phyloP scores from a whole-genome alignment of 2,329 filamentous ascomycete genomes.

The Raffaelea albimanens region DNA sequence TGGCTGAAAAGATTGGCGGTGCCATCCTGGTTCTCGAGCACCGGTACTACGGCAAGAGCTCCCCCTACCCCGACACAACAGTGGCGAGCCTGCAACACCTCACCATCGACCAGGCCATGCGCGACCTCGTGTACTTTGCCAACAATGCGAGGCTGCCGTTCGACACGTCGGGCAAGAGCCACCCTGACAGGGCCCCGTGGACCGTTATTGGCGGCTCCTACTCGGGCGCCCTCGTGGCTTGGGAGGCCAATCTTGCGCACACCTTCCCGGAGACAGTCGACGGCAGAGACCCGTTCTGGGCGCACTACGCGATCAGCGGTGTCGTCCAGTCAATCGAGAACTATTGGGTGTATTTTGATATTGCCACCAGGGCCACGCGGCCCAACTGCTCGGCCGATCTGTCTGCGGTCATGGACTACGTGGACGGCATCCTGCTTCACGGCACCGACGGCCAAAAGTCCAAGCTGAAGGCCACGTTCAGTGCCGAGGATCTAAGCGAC shows the following conservation, averaged over 20 bases:
- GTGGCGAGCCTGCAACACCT: conserved; percentile 27
- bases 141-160: conserved; percentile 39
- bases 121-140: conserved; percentile 32
- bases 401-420: conserved; percentile 34
- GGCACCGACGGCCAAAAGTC: conserved; percentile 27
- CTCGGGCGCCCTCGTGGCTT: conserved; percentile 40
- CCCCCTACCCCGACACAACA: conserved; percentile 25
- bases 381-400: conserved; percentile 46
- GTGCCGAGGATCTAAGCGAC: conserved; percentile 32
- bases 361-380: conserved; percentile 36
- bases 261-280: too few species aligned
- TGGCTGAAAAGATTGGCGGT: conserved; percentile 27
- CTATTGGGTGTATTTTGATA: conserved; percentile 43
- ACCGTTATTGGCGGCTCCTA: conserved; percentile 46
- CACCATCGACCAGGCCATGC: conserved; percentile 30
- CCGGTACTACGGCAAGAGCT: conserved; percentile 31
- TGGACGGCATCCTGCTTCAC: conserved; percentile 35
- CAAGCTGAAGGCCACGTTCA: conserved; percentile 40
- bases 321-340: conserved; percentile 42
- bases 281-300: conserved; percentile 40
- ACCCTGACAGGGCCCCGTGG: conserved; percentile 41
- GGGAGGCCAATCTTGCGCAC: conserved; percentile 3
- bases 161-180: conserved; percentile 31
- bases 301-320: conserved; percentile 44
- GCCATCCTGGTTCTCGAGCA: conserved; percentile 32